Evolutionary conservation across 345 rosid genomes (phyloP), one percentile per base, ranked within the genome.

Genomic region (Adansonia digitata): DNA sequence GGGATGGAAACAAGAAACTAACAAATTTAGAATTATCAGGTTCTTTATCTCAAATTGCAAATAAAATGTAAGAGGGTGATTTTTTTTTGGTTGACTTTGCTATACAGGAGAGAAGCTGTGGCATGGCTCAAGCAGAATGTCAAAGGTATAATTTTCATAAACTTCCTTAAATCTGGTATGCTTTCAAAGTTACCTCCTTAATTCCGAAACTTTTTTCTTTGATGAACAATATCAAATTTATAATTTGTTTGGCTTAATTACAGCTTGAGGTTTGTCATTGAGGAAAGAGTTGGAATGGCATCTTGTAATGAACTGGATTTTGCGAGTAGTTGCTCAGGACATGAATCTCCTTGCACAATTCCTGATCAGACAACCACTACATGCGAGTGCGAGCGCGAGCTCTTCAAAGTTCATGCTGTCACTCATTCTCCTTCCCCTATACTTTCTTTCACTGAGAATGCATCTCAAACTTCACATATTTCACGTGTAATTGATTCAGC

Each of bases 371-470:
- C 69, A 56, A 72, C 68, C 24, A 46, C 56, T 40, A n/a, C 73
- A 48, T 18, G 73, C 73, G n/a, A n/a, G n/a, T n/a, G n/a, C n/a
- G n/a, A n/a, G n/a, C n/a, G n/a, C n/a, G 49, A 69, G 17, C 74
- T 42, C 14, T 31, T 69, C 11, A 60, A 48, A 52, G 74, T 79
- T 77, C 82, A 78, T 42, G 68, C 84, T 46, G 97, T 91, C 74
- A 90, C 91, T 76, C 84, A 65, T 62, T 91, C 74, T 72, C 97
- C 94, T 74, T 91, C 95, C 72, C 79, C 86, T 2, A 77, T 85
- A 55, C 82, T 90, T 69, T 90, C 93, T 64, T 86, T 72, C 46
- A 57, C 84, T 42, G 90, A 85, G 86, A 85, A 81, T 29, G 85
- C 77, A 20, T 78, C 85, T 15, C 84, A 75, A 80, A 81, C 72